Percentiles rank a stretch among this genome's conserved stretches.
These are phyloP conservation scores for Yarrowia alimentaria DNA, from an alignment of 805 yeast species.

Conservation along the genomic window DNA sequence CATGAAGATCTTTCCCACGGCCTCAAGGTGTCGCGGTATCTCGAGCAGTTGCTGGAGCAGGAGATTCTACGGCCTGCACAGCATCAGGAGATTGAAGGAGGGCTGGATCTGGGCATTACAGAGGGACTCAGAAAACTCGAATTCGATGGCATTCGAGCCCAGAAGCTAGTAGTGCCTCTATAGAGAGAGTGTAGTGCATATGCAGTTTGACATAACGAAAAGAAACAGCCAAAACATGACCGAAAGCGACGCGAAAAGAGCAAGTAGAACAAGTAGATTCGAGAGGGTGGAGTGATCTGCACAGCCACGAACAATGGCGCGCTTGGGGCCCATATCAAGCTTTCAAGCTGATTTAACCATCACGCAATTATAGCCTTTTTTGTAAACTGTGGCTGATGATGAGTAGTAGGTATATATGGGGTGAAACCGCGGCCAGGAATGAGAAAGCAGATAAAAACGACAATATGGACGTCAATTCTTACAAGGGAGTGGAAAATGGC, in stretches of 20 bases:
- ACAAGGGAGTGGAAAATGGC: conserved; percentile 20
- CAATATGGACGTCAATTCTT: conserved; percentile 12
- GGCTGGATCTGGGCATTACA: conserved; percentile 2
- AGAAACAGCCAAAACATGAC: too few species aligned
- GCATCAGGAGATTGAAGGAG: conserved; percentile 3
- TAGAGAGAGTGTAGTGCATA: background rate
- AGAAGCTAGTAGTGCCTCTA: conserved; percentile 11
- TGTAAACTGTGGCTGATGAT: conserved; percentile 16
- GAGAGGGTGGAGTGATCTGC: too few species aligned
- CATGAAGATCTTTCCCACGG: conserved; percentile 21
- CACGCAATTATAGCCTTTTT: conserved; percentile 6
- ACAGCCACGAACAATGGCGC: too few species aligned
- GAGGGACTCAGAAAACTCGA: conserved; percentile 18
- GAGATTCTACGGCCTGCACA: conserved; percentile 5
- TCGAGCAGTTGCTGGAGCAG: conserved; percentile 8
- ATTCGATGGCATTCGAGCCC: conserved; percentile 2
- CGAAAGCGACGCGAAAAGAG: too few species aligned
- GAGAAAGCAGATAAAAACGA: too few species aligned
- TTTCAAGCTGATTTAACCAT: too few species aligned
- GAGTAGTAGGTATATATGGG: too few species aligned
- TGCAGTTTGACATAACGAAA: too few species aligned
- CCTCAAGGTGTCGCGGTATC: conserved; percentile 1
- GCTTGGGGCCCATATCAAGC: too few species aligned
- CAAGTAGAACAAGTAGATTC: too few species aligned
- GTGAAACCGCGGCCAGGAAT: too few species aligned